Evolutionary conservation across 2,329 filamentous ascomycete genomes (phyloP), one percentile per base, ranked within the genome.

Genomic region (Fusarium circinatum): DNA sequence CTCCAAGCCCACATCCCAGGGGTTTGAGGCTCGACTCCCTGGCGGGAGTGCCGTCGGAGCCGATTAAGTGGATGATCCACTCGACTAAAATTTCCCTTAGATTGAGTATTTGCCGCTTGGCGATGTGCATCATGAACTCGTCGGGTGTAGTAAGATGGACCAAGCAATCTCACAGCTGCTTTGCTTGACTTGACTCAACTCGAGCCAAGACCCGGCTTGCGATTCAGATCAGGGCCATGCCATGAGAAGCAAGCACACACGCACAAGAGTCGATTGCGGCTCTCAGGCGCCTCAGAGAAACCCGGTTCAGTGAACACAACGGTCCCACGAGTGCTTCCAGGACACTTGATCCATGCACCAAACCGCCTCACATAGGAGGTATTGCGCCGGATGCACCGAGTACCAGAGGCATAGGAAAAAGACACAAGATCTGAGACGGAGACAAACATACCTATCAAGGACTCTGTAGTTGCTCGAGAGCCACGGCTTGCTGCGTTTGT

Each of bases 41-140:
- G 73, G 66, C 72, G 69, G 74, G 70, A 70, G 71, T 77, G 76
- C 75, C 76, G 75, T 79, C 74, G 74, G 77, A 77, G 71, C 68
- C 76, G 76, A 78, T 78, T 69, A 68, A 76, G 76, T 78, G 68
- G 75, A 75, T 66, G 75, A 70, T 75, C 78, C 78, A 76, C 78
- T 76, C 69, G 70, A 78, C 77, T 78, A 75, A 73, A 77, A 75
- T 78, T 79, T 75, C 74, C 76, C 66, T 75, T 62, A 74, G 75
- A 77, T 78, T 77, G 75, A 77, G 71, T 77, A 68, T 78, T 78
- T 78, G 78, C 79, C 78, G 76, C 79, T 80, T 80, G 79, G 79
- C 79, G 72, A 80, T 77, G 65, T 77, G 73, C 74, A 80, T 77
- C 68, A 76, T 75, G 72, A 73, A 72, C 70, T 73, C 59, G 67